Evolutionary conservation across 495 filamentous ascomycete genomes (phyloP).

Genomic region (Penicillium tannophilum): DNA sequence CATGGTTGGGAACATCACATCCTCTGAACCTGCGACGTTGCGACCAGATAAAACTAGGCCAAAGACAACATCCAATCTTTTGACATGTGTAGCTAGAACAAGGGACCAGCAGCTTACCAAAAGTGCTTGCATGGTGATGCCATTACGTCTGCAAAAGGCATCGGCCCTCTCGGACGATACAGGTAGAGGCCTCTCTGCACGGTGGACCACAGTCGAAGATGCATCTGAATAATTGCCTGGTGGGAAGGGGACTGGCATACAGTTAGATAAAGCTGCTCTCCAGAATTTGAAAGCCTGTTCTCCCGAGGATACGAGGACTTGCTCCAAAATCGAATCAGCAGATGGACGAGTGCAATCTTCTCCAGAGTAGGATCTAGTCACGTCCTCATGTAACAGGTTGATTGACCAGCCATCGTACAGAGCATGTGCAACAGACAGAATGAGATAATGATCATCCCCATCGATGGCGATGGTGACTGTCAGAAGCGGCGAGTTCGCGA

Average conservation of each 20-base stretch:
- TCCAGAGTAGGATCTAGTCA: slow-evolving; percentile 44
- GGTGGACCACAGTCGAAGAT: slow-evolving; percentile 31
- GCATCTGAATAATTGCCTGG: slow-evolving; percentile 18
- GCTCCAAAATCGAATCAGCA: slow-evolving; percentile 34
- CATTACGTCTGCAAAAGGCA: slow-evolving; percentile 54
- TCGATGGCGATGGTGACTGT: slow-evolving; percentile 21
- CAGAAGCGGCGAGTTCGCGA: slow-evolving; percentile 17
- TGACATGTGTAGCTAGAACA: slow-evolving; percentile 62
- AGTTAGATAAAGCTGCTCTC: slow-evolving; percentile 35
- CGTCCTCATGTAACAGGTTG: slow-evolving; percentile 62
- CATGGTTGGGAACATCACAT: slow-evolving; percentile 81
- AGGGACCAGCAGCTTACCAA: slow-evolving; percentile 70
- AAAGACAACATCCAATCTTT: slow-evolving; percentile 67
- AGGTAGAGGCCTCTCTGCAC: slow-evolving; percentile 36
- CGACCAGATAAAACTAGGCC: slow-evolving; percentile 72
- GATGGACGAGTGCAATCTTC: slow-evolving; percentile 21
- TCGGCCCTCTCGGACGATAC: slow-evolving; percentile 35
- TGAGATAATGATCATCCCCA: slow-evolving; percentile 26
- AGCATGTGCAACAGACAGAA: slow-evolving; percentile 69
- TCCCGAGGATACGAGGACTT: slow-evolving; percentile 28
- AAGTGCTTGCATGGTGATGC: slow-evolving; percentile 75
- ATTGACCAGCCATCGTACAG: slow-evolving; percentile 88
- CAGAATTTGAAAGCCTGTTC: slow-evolving; percentile 39
- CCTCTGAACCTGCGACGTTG: slow-evolving; percentile 67
- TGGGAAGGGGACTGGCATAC: slow-evolving; percentile 26